Evolutionary conservation across 257 asterid species (phyloP).

Genomic region (Nicotiana noctiflora): DNA sequence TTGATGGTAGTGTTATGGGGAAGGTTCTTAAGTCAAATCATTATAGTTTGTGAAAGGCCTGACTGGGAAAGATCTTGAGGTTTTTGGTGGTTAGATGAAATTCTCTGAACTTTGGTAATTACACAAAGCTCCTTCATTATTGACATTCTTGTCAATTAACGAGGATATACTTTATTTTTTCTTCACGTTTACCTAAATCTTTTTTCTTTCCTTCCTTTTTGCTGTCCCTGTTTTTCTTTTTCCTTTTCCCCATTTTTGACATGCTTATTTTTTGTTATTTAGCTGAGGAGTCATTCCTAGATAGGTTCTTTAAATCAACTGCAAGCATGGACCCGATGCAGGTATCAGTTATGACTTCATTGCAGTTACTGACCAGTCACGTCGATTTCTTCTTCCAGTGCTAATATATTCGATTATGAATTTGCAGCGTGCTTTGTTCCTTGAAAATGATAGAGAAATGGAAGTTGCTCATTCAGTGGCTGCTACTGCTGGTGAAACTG

Average conservation of each 20-base stretch:
- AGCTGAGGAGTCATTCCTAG: conserved; percentile 85
- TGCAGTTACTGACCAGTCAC: not conserved
- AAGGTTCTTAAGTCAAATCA: not conserved
- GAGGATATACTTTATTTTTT: not conserved
- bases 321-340: conserved; percentile 65
- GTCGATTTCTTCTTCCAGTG: not conserved
- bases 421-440: conserved; percentile 80
- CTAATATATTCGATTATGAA: not conserved
- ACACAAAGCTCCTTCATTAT: not conserved
- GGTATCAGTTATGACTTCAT: conserved; percentile 30
- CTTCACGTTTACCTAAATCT: not conserved
- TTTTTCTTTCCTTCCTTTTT: not conserved
- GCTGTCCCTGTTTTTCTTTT: not conserved
- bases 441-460: conserved; percentile 85
- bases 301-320: conserved; percentile 73
- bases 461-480: conserved; percentile 96
- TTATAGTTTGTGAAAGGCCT: not conserved
- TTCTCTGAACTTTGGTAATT: not conserved
- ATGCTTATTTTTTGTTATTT: conserved; percentile 2
- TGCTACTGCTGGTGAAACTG: conserved; percentile 89
- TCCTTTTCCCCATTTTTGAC: conserved; percentile 11
- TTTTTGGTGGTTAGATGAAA: not conserved
- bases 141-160: not conserved
- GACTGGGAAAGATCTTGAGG: not conserved
- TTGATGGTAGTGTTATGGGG: not conserved